These are phyloP conservation scores for Mycena galericulata DNA, from an alignment of 768 basidiomycete genomes.

Conservation along the genomic window DNA sequence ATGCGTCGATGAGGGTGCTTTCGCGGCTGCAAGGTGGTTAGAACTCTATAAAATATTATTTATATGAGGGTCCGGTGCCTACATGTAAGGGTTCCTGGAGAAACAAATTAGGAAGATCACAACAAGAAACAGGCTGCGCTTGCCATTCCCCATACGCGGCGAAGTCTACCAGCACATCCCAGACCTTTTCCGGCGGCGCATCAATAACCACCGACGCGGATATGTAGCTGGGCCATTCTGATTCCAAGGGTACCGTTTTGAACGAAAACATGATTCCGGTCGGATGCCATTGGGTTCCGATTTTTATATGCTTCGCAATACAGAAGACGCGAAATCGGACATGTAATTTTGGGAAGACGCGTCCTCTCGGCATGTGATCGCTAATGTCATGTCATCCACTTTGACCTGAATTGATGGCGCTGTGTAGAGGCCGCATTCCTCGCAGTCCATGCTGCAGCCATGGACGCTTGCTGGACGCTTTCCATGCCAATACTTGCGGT, in stretches of 20 bases:
- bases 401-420: no score
- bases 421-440: no score
- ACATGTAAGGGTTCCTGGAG: conserved; percentile 22
- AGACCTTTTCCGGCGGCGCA: conserved; percentile 19
- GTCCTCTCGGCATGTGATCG: no score
- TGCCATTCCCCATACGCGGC: conserved; percentile 10
- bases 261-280: no score
- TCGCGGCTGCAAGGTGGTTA: background rate
- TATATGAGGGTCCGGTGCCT: background rate
- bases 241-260: conserved; percentile 9
- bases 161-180: conserved; percentile 22
- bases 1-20: conserved; percentile 1
- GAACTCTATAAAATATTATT: background rate
- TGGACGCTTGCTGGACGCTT: no score
- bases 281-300: no score
- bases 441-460: no score
- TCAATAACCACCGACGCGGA: conserved; percentile 11
- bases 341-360: no score
- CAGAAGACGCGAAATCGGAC: no score
- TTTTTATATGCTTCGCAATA: no score
- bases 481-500: no score
- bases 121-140: background rate
- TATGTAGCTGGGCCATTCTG: conserved; percentile 23
- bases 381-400: no score
- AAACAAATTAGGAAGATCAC: background rate